These are phyloP conservation scores for Ceratocystis eucalypticola DNA, from an alignment of 2,329 filamentous ascomycete genomes.

Conservation along the genomic window DNA sequence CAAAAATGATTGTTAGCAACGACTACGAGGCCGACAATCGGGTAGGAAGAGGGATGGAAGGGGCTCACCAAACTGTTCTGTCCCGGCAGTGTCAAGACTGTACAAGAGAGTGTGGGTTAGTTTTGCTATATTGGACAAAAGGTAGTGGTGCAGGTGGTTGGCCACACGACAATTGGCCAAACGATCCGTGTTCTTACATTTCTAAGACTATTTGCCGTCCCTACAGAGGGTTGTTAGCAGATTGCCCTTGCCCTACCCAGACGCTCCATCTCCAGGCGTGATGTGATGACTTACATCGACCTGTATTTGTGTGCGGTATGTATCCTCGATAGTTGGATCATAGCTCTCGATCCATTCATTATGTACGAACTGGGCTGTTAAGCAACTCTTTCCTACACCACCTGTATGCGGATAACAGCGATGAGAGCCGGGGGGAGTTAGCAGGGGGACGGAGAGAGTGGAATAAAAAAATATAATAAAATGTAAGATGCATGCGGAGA, in stretches of 20 bases:
- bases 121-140: background rate
- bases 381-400: conserved; percentile 83
- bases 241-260: too few relatives aligned
- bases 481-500: background rate
- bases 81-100: conserved; percentile 78
- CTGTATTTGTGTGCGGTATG: conserved; percentile 59
- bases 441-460: background rate
- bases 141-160: background rate
- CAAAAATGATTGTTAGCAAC: conserved; percentile 21
- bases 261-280: too few relatives aligned
- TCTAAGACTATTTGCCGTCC: conserved; percentile 79
- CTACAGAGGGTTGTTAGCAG: conserved; percentile 34
- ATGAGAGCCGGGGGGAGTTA: background rate
- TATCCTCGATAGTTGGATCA: conserved; percentile 67
- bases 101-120: background rate
- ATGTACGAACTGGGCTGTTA: conserved; percentile 91
- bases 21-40: too few relatives aligned
- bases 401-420: conserved; percentile 35
- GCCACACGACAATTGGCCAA: too few relatives aligned
- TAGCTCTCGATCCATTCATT: conserved; percentile 89
- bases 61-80: conserved; percentile 76
- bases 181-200: conserved; percentile 45
- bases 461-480: background rate
- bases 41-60: conserved; percentile 12
- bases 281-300: conserved; percentile 57